Evolutionary conservation across 805 yeast genomes (phyloP).

Genomic region (Candida ponderosae): DNA sequence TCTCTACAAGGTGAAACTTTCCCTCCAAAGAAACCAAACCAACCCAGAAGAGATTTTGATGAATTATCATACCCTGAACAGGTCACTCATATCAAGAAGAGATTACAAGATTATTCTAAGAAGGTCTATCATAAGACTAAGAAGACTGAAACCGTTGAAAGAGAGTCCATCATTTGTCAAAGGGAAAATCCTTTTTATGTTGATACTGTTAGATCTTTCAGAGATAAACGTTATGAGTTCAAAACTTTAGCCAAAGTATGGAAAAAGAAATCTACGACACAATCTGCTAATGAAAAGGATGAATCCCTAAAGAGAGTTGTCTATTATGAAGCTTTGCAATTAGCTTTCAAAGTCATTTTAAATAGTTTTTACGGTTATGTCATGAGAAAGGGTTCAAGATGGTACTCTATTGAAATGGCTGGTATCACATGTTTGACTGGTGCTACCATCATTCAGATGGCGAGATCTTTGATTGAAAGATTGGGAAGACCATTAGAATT

Average conservation of each 20-base stretch:
- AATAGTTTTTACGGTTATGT: conserved; percentile 97
- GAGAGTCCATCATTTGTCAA: conserved; percentile 94
- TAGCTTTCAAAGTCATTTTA: conserved; percentile 94
- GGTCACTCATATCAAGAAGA: conserved; percentile 62
- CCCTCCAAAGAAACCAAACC: conserved; percentile 50
- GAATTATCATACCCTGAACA: conserved; percentile 75
- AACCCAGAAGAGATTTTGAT: conserved; percentile 59
- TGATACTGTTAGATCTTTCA: conserved; percentile 85
- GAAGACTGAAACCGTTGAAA: conserved; percentile 72
- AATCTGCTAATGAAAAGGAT: conserved; percentile 54
- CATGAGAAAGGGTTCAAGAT: conserved; percentile 97
- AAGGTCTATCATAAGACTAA: conserved; percentile 80
- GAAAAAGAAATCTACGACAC: conserved; percentile 69
- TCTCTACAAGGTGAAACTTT: conserved; percentile 74
- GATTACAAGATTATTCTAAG: conserved; percentile 76
- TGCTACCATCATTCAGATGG: conserved; percentile 97
- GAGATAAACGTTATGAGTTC: conserved; percentile 94
- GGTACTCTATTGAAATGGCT: conserved; percentile 99
- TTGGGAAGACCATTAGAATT: conserved; percentile 92
- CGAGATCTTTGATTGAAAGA: conserved; percentile 82
- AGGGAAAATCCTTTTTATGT: conserved; percentile 97
- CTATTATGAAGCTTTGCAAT: conserved; percentile 87
- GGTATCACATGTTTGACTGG: conserved; percentile 98
- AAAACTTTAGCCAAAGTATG: conserved; percentile 90
- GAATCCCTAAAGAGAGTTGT: conserved; percentile 94